phyloP scores from a whole-genome alignment of 2,329 filamentous ascomycete species.

The Metarhizium robertsii region DNA sequence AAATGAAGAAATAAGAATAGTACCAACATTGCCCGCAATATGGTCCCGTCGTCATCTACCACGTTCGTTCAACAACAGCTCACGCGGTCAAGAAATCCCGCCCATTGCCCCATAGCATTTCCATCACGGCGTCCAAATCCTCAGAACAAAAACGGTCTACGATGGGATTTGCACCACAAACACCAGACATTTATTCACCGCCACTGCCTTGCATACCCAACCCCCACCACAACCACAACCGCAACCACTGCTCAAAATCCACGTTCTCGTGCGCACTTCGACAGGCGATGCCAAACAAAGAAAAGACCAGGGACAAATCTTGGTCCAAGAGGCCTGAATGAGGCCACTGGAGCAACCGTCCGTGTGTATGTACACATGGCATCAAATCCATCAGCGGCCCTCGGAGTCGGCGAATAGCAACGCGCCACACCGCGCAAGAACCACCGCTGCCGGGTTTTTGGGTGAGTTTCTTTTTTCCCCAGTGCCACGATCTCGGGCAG shows the following conservation, averaged over 20 bases:
- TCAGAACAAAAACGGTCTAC: not conserved
- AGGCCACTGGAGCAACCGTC: not conserved
- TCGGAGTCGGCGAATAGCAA: not conserved
- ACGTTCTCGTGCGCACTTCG: not conserved
- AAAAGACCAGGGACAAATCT: not conserved
- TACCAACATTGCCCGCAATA: not conserved
- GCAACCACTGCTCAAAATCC: not conserved
- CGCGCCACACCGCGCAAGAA: slow-evolving; percentile 1
- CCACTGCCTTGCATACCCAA: not conserved
- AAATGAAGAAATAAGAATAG: not conserved
- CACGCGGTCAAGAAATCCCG: not conserved
- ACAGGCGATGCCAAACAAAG: not conserved
- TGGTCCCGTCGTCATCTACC: not conserved
- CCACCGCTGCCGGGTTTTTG: not conserved
- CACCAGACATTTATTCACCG: not conserved
- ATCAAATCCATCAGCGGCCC: not conserved
- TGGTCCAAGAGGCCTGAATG: not conserved
- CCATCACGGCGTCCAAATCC: not conserved
- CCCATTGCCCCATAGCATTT: not conserved
- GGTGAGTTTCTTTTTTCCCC: not conserved
- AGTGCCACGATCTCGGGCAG: not conserved
- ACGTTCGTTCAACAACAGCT: not conserved
- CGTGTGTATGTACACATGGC: not conserved
- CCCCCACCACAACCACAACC: not conserved
- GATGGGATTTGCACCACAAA: not conserved